These are phyloP conservation scores for Phyllosticta citribraziliensis DNA, from an alignment of 2,329 filamentous ascomycete species.

Conservation along the genomic window DNA sequence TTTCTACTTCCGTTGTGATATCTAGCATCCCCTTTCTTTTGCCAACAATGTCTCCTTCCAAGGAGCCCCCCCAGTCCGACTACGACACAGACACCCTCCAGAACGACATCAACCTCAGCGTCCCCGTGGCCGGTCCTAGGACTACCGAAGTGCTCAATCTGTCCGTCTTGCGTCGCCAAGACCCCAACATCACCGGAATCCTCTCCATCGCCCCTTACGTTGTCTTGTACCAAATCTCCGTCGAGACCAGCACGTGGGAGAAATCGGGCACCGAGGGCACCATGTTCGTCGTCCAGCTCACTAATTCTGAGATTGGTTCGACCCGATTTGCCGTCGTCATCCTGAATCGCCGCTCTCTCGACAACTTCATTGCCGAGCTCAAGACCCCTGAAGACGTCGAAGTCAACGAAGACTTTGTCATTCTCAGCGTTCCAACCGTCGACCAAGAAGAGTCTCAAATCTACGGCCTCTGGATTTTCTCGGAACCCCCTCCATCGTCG, in stretches of 20 bases:
- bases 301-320: conserved; percentile 23
- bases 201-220: conserved; percentile 75
- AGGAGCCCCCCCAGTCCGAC: conserved; percentile 40
- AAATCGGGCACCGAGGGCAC: conserved; percentile 79
- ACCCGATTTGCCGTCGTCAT: conserved; percentile 37
- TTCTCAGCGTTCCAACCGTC: conserved; percentile 40
- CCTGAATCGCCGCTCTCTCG: conserved; percentile 38
- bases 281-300: conserved; percentile 70
- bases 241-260: conserved; percentile 61
- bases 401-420: conserved; percentile 48
- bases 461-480: conserved; percentile 56
- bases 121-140: conserved; percentile 39
- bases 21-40: conserved; percentile 15
- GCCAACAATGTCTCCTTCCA: conserved; percentile 24
- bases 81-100: conserved; percentile 41
- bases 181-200: conserved; percentile 63
- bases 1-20: background rate
- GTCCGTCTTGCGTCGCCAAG: conserved; percentile 70
- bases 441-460: conserved; percentile 27
- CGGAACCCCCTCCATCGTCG: conserved; percentile 46
- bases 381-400: conserved; percentile 35
- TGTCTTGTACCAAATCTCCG: conserved; percentile 72
- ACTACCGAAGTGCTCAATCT: conserved; percentile 84
- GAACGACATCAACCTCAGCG: conserved; percentile 19
- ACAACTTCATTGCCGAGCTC: conserved; percentile 38